Conservation (phyloP, 2,329 filamentous ascomycete species). For the Moelleriella libera region DNA sequence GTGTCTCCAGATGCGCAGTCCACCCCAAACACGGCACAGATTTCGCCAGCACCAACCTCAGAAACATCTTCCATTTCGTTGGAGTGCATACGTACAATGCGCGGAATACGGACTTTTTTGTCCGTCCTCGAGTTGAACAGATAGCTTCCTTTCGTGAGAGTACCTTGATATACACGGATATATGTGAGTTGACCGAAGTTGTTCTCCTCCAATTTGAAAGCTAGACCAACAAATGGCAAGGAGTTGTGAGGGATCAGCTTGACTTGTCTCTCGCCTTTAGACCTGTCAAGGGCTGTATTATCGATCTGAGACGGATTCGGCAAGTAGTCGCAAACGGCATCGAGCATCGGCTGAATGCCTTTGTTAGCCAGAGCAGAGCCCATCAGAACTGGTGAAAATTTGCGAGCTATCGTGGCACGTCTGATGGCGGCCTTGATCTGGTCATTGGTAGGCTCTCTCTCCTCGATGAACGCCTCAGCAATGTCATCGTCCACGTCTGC, state of each 20-base stretch:
- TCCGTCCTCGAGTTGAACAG: constrained; percentile 88
- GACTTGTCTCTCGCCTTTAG: constrained; percentile 63
- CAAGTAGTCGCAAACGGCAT: constrained; percentile 90
- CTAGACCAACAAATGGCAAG: constrained; percentile 84
- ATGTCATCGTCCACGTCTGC: constrained; percentile 98
- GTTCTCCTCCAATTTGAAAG: constrained; percentile 98
- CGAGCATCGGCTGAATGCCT: constrained; percentile 89
- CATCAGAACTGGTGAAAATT: constrained; percentile 94
- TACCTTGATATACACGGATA: constrained; percentile 94
- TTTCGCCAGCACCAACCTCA: constrained; percentile 91
- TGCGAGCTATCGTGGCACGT: constrained; percentile 71
- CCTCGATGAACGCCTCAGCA: constrained; percentile 85
- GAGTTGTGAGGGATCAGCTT: constrained; percentile 88
- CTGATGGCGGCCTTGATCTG: constrained; percentile 92
- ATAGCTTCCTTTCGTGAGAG: constrained; percentile 73
- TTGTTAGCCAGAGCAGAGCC: constrained; percentile 91
- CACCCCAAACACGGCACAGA: constrained; percentile 95
- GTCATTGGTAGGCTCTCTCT: constrained; percentile 59
- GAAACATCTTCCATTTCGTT: constrained; percentile 97
- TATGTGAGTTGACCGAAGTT: constrained; percentile 98
- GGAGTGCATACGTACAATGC: constrained; percentile 98
- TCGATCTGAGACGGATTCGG: constrained; percentile 83
- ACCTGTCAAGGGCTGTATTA: constrained; percentile 78
- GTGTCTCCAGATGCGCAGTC: constrained; percentile 97
- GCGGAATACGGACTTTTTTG: constrained; percentile 92